Evolutionary conservation across 2,329 filamentous ascomycete species (phyloP).

Genomic region (Beauveria brongniartii): DNA sequence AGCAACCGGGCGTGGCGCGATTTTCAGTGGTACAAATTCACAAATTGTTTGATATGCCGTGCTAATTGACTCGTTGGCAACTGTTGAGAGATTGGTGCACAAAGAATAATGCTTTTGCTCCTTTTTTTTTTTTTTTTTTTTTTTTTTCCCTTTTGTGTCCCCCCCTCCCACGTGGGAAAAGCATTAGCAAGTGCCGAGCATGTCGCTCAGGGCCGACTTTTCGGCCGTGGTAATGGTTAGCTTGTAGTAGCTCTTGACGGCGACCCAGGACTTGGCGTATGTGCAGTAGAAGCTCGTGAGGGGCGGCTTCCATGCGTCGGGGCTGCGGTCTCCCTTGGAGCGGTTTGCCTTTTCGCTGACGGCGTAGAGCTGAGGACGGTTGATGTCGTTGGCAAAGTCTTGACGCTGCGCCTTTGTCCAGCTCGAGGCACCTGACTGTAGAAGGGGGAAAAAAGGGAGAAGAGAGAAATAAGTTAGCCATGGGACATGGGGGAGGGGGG

Average conservation of each 20-base stretch:
- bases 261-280: conserved; percentile 69
- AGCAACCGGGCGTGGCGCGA: not conserved
- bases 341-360: conserved; percentile 73
- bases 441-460: no score
- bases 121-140: not conserved
- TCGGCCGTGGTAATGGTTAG: conserved; percentile 64
- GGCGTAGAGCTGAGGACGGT: conserved; percentile 67
- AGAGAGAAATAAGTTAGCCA: not conserved
- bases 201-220: conserved; percentile 57
- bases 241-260: conserved; percentile 66
- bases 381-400: conserved; percentile 69
- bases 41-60: conserved; percentile 11
- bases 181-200: conserved; percentile 52
- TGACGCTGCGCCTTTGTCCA: conserved; percentile 65
- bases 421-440: conserved; percentile 56
- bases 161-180: no score
- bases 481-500: no score
- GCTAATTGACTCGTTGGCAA: not conserved
- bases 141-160: not conserved
- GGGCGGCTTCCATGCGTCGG: conserved; percentile 70
- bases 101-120: not conserved
- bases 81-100: not conserved
- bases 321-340: conserved; percentile 62
- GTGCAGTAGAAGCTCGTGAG: conserved; percentile 64
- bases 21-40: conserved; percentile 2